Percentiles rank a stretch among this genome's conserved stretches.
phyloP scores from a whole-genome alignment of 371 early-diverging fungal genomes.

The Mortierella sp. region DNA sequence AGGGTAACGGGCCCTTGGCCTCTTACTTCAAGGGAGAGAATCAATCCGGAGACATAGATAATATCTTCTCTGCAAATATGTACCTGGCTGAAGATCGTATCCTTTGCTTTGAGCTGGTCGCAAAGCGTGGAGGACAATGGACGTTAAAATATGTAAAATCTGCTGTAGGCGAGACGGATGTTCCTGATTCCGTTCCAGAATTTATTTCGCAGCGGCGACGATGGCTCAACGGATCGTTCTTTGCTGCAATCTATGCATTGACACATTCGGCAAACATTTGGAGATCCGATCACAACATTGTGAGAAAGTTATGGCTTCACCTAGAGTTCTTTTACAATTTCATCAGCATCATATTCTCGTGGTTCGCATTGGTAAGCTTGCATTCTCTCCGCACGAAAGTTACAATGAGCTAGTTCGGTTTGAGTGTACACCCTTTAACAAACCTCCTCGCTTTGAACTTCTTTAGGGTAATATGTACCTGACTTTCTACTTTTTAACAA shows the following conservation, averaged over 20 bases:
- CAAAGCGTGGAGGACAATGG: slow-evolving; percentile 80
- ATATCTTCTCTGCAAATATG: slow-evolving; percentile 82
- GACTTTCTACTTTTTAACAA: slow-evolving; percentile 86
- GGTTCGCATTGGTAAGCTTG: slow-evolving; percentile 75
- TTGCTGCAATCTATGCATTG: slow-evolving; percentile 91
- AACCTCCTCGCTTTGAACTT: neutral
- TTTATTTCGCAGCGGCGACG: slow-evolving; percentile 94
- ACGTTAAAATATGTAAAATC: slow-evolving; percentile 75
- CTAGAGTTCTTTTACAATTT: slow-evolving; percentile 81
- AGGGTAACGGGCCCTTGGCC: slow-evolving; percentile 77
- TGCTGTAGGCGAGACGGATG: slow-evolving; percentile 87
- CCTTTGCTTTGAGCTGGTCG: slow-evolving; percentile 89
- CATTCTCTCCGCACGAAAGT: neutral
- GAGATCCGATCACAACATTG: slow-evolving; percentile 74
- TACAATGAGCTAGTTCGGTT: neutral
- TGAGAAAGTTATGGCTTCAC: slow-evolving; percentile 73
- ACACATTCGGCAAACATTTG: slow-evolving; percentile 84
- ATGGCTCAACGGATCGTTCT: slow-evolving; percentile 97
- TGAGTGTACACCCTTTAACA: neutral
- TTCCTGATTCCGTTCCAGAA: slow-evolving; percentile 85
- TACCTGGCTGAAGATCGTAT: slow-evolving; percentile 88
- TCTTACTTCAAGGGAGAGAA: slow-evolving; percentile 91
- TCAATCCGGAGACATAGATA: slow-evolving; percentile 70
- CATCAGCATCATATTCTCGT: slow-evolving; percentile 79
- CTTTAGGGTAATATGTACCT: slow-evolving; percentile 84